These are phyloP conservation scores for Scenedesmus sp. DNA, from an alignment of 163 green algal genomes.

Conservation along the genomic window DNA sequence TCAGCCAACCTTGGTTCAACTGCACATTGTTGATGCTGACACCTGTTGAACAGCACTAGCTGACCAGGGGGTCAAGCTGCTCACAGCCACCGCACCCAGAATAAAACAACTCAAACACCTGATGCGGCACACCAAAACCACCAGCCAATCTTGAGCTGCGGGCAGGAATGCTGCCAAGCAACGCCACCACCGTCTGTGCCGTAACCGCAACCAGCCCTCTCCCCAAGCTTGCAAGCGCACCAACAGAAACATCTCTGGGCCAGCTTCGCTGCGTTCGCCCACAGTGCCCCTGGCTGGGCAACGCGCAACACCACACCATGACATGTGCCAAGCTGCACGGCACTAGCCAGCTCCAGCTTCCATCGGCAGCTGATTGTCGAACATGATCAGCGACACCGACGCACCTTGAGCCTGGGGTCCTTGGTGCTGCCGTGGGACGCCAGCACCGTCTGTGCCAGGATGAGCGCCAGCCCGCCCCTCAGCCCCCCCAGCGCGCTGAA, in stretches of 20 bases:
- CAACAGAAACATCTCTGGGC: conserved; percentile 71
- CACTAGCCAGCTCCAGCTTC: too few species aligned
- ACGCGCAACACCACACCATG: background rate
- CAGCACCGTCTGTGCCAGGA: conserved; percentile 83
- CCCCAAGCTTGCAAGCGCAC: conserved; percentile 73
- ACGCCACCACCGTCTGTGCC: conserved; percentile 76
- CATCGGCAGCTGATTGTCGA: too few species aligned
- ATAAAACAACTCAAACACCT: too few species aligned
- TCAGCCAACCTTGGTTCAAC: too few species aligned
- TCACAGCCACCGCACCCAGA: too few species aligned
- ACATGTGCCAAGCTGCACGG: too few species aligned
- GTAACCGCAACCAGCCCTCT: conserved; percentile 89
- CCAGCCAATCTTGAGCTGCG: background rate
- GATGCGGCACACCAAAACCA: too few species aligned
- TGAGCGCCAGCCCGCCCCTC: conserved; percentile 86
- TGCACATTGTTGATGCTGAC: too few species aligned
- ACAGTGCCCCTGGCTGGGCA: too few species aligned
- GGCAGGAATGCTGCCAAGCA: conserved; percentile 46
- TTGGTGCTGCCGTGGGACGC: conserved; percentile 53
- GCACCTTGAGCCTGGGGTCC: conserved; percentile 38
- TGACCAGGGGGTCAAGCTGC: too few species aligned
- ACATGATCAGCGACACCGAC: background rate
- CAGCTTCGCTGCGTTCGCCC: too few species aligned
- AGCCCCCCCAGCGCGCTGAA: conserved; percentile 82
- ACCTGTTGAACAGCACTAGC: too few species aligned